Conservation (phyloP, 345 rosid genomes). For the Geranium rotundifolium region DNA sequence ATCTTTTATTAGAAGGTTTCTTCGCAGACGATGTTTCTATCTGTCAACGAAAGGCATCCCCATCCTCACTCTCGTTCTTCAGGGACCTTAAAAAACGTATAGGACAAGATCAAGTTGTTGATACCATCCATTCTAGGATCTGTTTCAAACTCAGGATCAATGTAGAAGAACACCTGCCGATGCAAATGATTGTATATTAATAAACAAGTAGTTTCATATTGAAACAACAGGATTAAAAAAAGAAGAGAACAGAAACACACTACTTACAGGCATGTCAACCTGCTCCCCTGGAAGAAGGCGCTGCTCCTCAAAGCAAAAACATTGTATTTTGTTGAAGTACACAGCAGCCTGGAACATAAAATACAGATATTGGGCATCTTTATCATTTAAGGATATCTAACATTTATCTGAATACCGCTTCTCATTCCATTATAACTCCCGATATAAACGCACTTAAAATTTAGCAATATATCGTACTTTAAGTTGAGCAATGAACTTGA, state of each 20-base stretch:
- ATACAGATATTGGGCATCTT: not conserved
- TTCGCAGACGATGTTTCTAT: not conserved
- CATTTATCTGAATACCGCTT: too few species aligned
- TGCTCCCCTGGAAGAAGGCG: constrained; percentile 94
- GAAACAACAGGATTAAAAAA: not conserved
- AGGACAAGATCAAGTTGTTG: constrained; percentile 75
- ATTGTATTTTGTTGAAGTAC: constrained; percentile 91
- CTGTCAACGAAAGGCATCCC: not conserved
- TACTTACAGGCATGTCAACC: constrained; percentile 87
- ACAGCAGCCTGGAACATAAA: constrained; percentile 58
- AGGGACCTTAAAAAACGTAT: constrained; percentile 80
- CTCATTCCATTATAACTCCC: too few species aligned
- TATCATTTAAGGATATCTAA: not conserved
- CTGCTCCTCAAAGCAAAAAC: constrained; percentile 95
- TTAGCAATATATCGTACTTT: too few species aligned
- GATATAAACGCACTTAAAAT: too few species aligned
- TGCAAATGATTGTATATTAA: not conserved
- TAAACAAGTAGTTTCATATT: too few species aligned
- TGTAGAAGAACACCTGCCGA: constrained; percentile 79
- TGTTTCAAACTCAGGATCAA: constrained; percentile 88
- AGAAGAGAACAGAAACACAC: not conserved
- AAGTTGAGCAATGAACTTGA: too few species aligned
- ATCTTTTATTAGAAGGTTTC: not conserved
- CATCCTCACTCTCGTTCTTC: constrained; percentile 26
- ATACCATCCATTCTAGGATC: constrained; percentile 90